A percentile compares a stretch with the other conserved stretches of the same genome.
These are phyloP conservation scores for Lojkania enalia DNA, from an alignment of 2,329 filamentous ascomycete species.

Conservation along the genomic window DNA sequence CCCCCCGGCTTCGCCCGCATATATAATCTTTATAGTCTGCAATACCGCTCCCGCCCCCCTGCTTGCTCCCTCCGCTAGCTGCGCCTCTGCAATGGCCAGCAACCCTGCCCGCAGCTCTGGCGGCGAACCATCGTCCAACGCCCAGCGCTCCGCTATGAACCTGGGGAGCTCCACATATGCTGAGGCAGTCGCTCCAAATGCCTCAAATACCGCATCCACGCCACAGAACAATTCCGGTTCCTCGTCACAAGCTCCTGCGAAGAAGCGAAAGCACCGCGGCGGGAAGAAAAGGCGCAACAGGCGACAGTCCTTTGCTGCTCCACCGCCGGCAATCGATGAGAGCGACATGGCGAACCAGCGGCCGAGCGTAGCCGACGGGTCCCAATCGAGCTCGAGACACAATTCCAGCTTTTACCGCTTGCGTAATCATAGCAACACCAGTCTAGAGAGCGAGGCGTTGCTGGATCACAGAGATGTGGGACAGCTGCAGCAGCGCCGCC, in stretches of 20 bases:
- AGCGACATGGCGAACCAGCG: constrained; percentile 56
- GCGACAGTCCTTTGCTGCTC: constrained; percentile 76
- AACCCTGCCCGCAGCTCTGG: constrained; percentile 17
- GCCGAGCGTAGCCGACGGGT: constrained; percentile 46
- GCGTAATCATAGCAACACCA: constrained; percentile 75
- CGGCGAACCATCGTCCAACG: constrained; percentile 10
- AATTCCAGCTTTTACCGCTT: constrained; percentile 59
- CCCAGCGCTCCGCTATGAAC: constrained; percentile 11
- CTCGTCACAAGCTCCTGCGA: constrained; percentile 37
- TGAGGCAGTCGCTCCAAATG: constrained; percentile 18
- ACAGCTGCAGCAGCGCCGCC: constrained; percentile 46
- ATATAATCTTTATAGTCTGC: no score
- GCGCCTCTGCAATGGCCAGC: constrained; percentile 19
- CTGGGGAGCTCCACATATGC: constrained; percentile 18
- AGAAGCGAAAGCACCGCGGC: constrained; percentile 75
- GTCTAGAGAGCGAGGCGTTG: constrained; percentile 84
- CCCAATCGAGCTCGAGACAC: constrained; percentile 36
- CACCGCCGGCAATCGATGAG: constrained; percentile 58
- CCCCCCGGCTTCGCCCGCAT: no score
- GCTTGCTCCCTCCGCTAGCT: constrained; percentile 1
- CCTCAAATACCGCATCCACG: constrained; percentile 7
- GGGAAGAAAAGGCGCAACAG: constrained; percentile 77
- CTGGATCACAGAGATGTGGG: constrained; percentile 75
- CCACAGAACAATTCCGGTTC: constrained; percentile 3
- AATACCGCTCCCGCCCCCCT: background rate